Percentiles rank a stretch among this genome's conserved stretches.
Evolutionary conservation across 352 stramenopile genomes (phyloP).

Genomic region (Pythium diclinum): DNA sequence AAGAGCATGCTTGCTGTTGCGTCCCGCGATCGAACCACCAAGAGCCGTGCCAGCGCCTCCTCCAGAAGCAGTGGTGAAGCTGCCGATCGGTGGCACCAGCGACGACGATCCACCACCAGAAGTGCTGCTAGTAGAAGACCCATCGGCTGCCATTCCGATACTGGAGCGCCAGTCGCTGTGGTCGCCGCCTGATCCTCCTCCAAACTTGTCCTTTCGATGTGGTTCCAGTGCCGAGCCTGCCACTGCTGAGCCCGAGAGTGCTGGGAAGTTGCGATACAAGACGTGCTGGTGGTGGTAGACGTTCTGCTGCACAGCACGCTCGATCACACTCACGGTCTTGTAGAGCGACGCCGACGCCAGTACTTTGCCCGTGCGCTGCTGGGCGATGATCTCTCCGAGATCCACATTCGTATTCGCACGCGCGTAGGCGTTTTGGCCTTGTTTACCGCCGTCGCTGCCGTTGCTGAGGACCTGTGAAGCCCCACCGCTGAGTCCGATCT

Average conservation of each 20-base stretch:
- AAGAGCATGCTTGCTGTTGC: slow-evolving; percentile 28
- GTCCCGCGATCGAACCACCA: slow-evolving; percentile 21
- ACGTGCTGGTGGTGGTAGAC: slow-evolving; percentile 84
- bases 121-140: background rate
- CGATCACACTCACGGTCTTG: slow-evolving; percentile 63
- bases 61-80: slow-evolving; percentile 14
- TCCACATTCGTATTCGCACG: slow-evolving; percentile 73
- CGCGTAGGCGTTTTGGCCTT: slow-evolving; percentile 47
- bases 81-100: slow-evolving; percentile 22
- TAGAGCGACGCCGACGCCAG: slow-evolving; percentile 55
- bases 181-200: background rate
- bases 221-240: background rate
- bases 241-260: slow-evolving; percentile 15
- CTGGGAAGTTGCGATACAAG: slow-evolving; percentile 77
- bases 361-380: slow-evolving; percentile 63
- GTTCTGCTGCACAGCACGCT: slow-evolving; percentile 88
- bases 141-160: slow-evolving; percentile 6
- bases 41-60: slow-evolving; percentile 7
- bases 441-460: slow-evolving; percentile 42
- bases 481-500: slow-evolving; percentile 36
- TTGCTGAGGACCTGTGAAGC: slow-evolving; percentile 48
- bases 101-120: background rate
- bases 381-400: slow-evolving; percentile 64
- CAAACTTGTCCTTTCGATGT: background rate
- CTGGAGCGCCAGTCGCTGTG: slow-evolving; percentile 24